Evolutionary conservation across 495 filamentous ascomycete genomes (phyloP), one percentile per base, ranked within the genome.

Genomic region (Aspergillus funiculosus): DNA sequence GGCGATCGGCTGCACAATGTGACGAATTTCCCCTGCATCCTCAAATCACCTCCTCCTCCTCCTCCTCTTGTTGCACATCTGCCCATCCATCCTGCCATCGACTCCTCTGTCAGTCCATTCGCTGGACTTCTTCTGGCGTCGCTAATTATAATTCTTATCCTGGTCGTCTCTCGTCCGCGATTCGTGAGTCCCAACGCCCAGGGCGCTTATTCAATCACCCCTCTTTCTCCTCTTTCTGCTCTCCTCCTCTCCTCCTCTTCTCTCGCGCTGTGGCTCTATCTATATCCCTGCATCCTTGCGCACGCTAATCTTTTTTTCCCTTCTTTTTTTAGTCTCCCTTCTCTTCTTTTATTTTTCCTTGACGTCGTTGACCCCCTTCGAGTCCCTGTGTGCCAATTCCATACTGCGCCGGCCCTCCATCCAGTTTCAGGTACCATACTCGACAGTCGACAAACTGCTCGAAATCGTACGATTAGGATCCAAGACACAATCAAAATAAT

Each of bases 11-110:
- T 55, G 53, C 53, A 47, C 35, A n/a, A n/a, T 50, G 53, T 56
- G 53, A 56, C 50, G 37, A 49, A 48, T 43, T 50, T 25, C 50
- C 45, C 43, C 46, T 48, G 46, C 46, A 41, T 40, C 46, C 24
- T 41, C 37, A 38, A 38, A 38, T 38, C 35, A 38, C 9, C 19
- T 10, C 35, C 19, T 38, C 35, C 35, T 21, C 17, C 9, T 20
- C 9, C n/a, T 20, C 35, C 22, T 15, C 35, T n/a, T n/a, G n/a
- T n/a, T n/a, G n/a, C n/a, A n/a, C 40, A 34, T 25, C 17, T n/a
- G 39, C 11, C 19, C 11, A 43, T 43, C 40, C n/a, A n/a, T n/a
- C 35, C 19, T 20, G 30, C 46, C 46, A 30, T 32, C 30, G 37
- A 35, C 35, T 11, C 4, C 19, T 20, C 6, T n/a, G n/a, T n/a